These are phyloP conservation scores for Cucurbita argyrosperma DNA, from an alignment of 306 rosid species.

Conservation along the genomic window DNA sequence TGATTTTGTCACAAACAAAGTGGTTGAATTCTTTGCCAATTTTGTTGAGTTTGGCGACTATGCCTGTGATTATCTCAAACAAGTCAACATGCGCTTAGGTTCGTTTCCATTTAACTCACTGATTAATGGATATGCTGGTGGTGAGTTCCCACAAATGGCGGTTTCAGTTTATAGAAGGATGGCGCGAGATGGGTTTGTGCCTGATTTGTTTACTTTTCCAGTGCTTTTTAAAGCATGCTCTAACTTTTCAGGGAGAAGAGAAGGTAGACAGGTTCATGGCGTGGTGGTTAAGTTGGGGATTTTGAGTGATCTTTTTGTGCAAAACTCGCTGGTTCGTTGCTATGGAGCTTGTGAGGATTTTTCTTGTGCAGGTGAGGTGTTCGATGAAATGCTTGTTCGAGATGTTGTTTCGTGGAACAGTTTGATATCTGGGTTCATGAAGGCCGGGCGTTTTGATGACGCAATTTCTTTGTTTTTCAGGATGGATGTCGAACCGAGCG, in stretches of 20 bases:
- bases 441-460: constrained; percentile 33
- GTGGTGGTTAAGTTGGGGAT: constrained; percentile 32
- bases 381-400: constrained; percentile 61
- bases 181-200: constrained; percentile 46
- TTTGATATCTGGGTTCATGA: constrained; percentile 48
- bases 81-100: constrained; percentile 37
- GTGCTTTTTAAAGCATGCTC: constrained; percentile 64
- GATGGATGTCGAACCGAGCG: constrained; percentile 52
- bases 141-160: constrained; percentile 28
- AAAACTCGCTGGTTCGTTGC: constrained; percentile 42
- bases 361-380: constrained; percentile 33
- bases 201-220: constrained; percentile 54
- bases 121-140: constrained; percentile 26
- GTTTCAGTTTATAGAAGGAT: constrained; percentile 24
- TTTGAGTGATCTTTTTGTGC: constrained; percentile 40
- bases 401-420: constrained; percentile 84
- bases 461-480: constrained; percentile 25
- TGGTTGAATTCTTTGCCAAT: constrained; percentile 40
- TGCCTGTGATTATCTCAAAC: constrained; percentile 55
- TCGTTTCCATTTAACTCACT: constrained; percentile 55
- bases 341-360: constrained; percentile 41
- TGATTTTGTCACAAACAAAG: constrained; percentile 31
- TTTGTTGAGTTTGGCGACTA: constrained; percentile 22
- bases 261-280: constrained; percentile 49
- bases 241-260: constrained; percentile 38